Base-by-base conservation (phyloP, 2,329 filamentous ascomycete species). In the Huntiella moniliformis region DNA sequence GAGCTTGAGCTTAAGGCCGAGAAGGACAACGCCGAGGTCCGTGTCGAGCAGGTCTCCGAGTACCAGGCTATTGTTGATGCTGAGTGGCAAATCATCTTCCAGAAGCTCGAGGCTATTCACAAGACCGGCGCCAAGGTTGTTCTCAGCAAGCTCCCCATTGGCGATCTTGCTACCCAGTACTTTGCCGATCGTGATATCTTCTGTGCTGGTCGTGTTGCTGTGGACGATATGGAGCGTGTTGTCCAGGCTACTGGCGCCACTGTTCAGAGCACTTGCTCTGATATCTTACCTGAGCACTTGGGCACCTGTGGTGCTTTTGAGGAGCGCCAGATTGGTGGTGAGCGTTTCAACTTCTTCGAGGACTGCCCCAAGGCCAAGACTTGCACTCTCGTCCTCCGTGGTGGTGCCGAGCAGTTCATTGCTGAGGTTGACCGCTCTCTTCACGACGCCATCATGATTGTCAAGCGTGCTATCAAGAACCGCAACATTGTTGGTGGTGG, bases 401-500 rank as follows among this genome's bases (percentile, higher is more conserved):
- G 91, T 57, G 91, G 91, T 53, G 91, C 91, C 33, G 91, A 98
- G 68, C 91, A 98, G 63, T 98, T 98, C 67, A 98, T 98, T 56
- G 91, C 91, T 49, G 91, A 98, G 63, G 91, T 95, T 1, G 91
- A 98, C 70, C 83, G 91, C 53, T 94, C 85, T 59, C 74, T 98
- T 54, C 91, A 98, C 70, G 91, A 98, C 58, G 91, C 91, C 55
- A 96, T 98, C 65, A 98, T 98, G 91, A 94, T 98, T 57, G 91
- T 98, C 59, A 96, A 96, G 76, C 86, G 92, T 51, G 85, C 91
- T 22, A 85, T 96, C 63, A 85, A 84, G 68, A 93, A 96, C 70
- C 80, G 80, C 58, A 82, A 76, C 59, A 94, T 98, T 53, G 91
- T 98, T 18, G 91, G 87, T 39, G 91, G 91, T 56, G 91, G 91